These are phyloP conservation scores for Phytophthora podocarpi DNA, from an alignment of 352 stramenopile species.

Conservation along the genomic window DNA sequence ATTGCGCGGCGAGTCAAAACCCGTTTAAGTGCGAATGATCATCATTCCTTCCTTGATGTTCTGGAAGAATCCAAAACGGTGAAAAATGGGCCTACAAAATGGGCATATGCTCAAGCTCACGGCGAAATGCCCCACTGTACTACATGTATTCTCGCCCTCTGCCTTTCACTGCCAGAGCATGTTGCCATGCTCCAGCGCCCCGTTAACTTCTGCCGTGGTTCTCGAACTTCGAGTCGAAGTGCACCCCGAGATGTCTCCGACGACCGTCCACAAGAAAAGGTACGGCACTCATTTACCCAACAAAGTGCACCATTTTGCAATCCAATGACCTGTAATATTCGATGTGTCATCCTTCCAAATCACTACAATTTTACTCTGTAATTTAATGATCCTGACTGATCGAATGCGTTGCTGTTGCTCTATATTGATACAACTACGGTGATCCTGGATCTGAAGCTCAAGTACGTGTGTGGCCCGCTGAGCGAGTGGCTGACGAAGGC, in stretches of 20 bases:
- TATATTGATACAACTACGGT: not conserved
- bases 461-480: conserved; percentile 18
- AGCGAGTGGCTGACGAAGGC: conserved; percentile 28
- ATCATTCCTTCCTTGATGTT: conserved; percentile 34
- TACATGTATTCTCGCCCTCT: no score
- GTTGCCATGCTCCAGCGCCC: not conserved
- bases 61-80: conserved; percentile 33
- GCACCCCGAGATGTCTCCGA: conserved; percentile 13
- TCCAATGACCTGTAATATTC: not conserved
- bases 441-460: conserved; percentile 5
- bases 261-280: conserved; percentile 20
- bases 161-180: not conserved
- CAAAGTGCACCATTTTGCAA: not conserved
- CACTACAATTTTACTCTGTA: not conserved
- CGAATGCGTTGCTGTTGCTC: not conserved
- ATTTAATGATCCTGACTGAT: not conserved
- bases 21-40: conserved; percentile 18
- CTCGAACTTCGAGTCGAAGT: conserved; percentile 19
- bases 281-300: conserved; percentile 11
- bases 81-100: not conserved
- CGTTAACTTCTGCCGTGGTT: not conserved
- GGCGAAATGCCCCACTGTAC: no score
- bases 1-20: not conserved
- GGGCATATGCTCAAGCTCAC: no score
- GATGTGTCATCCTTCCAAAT: not conserved